Percentiles rank a stretch among this genome's conserved stretches.
These are phyloP conservation scores for Neolentinus lepideus DNA, from an alignment of 1,284 basidiomycete genomes.

Conservation along the genomic window DNA sequence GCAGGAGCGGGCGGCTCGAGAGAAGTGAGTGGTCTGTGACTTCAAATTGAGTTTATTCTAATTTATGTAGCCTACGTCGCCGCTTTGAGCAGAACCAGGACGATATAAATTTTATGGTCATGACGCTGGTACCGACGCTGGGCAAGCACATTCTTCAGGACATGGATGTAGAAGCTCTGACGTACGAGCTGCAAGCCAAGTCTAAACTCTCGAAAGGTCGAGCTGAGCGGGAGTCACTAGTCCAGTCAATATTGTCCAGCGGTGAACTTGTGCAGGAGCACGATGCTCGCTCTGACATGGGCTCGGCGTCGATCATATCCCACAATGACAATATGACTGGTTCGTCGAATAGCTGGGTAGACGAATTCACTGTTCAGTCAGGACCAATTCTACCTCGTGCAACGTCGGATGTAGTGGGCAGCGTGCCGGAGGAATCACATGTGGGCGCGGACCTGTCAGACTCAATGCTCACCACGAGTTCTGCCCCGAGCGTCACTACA, in stretches of 20 bases:
- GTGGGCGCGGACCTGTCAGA: conserved; percentile 16
- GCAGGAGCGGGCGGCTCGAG: conserved; percentile 58
- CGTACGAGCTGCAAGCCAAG: conserved; percentile 56
- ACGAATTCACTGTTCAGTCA: conserved; percentile 26
- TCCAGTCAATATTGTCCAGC: conserved; percentile 37
- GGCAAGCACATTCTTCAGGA: conserved; percentile 64
- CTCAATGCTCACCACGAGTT: conserved; percentile 24
- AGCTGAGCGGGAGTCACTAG: conserved; percentile 11
- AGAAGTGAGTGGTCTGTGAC: conserved; percentile 50
- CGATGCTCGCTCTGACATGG: conserved; percentile 46
- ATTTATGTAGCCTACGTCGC: conserved; percentile 50
- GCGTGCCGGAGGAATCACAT: conserved; percentile 13
- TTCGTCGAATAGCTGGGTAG: conserved; percentile 47
- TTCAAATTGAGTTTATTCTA: conserved; percentile 2
- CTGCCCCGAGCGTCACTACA: conserved; percentile 19
- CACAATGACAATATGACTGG: conserved; percentile 18
- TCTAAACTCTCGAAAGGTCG: conserved; percentile 23
- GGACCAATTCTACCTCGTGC: conserved; percentile 3
- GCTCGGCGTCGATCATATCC: conserved; percentile 33
- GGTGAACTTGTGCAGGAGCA: conserved; percentile 34
- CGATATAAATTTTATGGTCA: conserved; percentile 75
- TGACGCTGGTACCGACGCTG: conserved; percentile 75
- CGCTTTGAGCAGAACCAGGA: conserved; percentile 81
- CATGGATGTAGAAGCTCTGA: conserved; percentile 82
- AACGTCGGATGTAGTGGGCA: conserved; percentile 7